Percentiles rank a stretch among this genome's conserved stretches.
Conservation (phyloP, 495 filamentous ascomycete species). For the Hypoxylon lenormandii region DNA sequence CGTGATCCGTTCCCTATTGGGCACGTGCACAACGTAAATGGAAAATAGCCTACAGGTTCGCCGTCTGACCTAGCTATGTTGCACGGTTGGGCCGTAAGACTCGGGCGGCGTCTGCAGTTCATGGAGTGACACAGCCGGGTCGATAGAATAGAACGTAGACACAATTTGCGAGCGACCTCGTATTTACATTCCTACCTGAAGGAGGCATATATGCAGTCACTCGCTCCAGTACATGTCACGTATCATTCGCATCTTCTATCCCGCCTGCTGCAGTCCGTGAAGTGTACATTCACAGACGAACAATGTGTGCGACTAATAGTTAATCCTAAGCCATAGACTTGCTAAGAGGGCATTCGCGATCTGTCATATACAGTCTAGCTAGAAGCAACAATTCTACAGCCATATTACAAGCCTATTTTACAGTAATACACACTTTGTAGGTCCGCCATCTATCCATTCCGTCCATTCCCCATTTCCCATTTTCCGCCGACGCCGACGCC, state of each 20-base stretch:
- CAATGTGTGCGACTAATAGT: too few relatives aligned
- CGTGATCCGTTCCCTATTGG: neutral
- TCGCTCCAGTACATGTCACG: neutral
- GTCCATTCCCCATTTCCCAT: constrained; percentile 5
- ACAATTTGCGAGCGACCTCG: constrained; percentile 35
- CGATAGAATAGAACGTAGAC: too few relatives aligned
- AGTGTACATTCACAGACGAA: too few relatives aligned
- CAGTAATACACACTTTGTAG: constrained; percentile 5
- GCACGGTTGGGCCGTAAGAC: neutral
- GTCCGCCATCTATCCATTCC: neutral
- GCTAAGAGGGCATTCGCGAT: too few relatives aligned
- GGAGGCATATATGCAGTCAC: constrained; percentile 6
- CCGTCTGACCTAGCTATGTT: constrained; percentile 29
- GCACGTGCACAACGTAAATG: constrained; percentile 7
- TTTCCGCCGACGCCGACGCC: neutral
- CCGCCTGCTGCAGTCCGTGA: too few relatives aligned
- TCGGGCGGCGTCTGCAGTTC: neutral
- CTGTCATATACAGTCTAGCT: too few relatives aligned
- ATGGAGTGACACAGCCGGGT: constrained; percentile 7
- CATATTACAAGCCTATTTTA: constrained; percentile 3
- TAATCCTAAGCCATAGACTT: too few relatives aligned
- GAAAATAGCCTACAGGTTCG: constrained; percentile 6
- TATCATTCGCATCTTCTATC: too few relatives aligned
- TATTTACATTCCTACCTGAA: constrained; percentile 15
- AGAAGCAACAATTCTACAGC: neutral